Base-by-base conservation (phyloP, 768 basidiomycete species). In the Calocera cornea region DNA sequence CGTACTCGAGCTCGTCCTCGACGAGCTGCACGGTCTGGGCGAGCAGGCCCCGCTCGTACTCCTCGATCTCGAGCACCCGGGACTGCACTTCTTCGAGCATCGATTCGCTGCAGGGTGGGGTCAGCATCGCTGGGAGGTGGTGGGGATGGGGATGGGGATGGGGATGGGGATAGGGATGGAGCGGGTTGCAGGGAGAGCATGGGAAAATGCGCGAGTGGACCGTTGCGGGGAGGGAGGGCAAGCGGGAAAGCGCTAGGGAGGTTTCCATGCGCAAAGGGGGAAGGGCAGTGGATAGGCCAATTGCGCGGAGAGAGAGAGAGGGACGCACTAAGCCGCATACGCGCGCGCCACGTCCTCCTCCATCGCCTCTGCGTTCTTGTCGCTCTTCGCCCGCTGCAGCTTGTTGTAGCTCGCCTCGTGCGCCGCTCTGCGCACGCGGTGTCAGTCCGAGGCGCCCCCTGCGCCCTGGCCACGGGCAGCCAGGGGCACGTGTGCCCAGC, bases 301-400 rank as follows among this genome's bases (percentile, higher is more conserved):
- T n/a, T n/a, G n/a, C n/a, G n/a, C n/a, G n/a, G n/a, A n/a, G n/a
- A n/a, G n/a, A n/a, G 54, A 60, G 31, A 33, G 54, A 27, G 31
- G 31, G 22, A 60, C 54, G 54, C 31, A 60, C 54, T 60, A 60
- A 3, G 54, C 54, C 14, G 54, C 24, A 27, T 29, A 33, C 16
- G 54, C 2, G 7, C 54, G 54, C 27, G 54, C 2, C 2, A 60
- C 54, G 31, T 60, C 54, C 14, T 60, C 54, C 31, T 60, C 54
- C 54, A 72, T 80, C 47, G 67, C 72, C 24, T 80, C 80, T 14
- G 79, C 80, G 0, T 73, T 76, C 16, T 63, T 80, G 72, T 80
- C 80, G 78, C 80, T 81, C 69, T 72, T 80, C 19, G 54, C 54
- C 22, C 31, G 24, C 54, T 60, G 54, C 27, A 60, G 2, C 31